Conservation (phyloP, 2,329 filamentous ascomycete species). For the Neopestalotiopsis rosae region DNA sequence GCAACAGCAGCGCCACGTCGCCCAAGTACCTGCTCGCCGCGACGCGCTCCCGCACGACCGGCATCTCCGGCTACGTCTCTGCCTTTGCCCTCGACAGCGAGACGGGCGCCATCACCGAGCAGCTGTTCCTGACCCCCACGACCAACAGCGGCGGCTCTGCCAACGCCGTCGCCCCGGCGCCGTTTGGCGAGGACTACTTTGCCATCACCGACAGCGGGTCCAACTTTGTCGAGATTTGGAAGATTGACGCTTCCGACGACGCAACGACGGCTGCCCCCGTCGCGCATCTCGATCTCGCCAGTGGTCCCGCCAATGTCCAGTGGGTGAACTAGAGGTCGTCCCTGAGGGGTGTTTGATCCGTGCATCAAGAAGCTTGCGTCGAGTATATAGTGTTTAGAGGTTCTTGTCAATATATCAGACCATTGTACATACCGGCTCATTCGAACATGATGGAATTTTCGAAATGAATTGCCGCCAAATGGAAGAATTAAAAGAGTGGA, state of each 20-base stretch:
- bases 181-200: conserved; percentile 35
- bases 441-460: neutral
- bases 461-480: no score
- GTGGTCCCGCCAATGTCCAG: conserved; percentile 22
- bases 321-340: conserved; percentile 18
- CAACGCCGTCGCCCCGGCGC: conserved; percentile 33
- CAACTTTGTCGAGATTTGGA: conserved; percentile 38
- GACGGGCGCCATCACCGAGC: conserved; percentile 30
- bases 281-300: conserved; percentile 22
- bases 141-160: conserved; percentile 34
- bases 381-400: neutral
- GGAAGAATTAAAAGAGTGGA: no score
- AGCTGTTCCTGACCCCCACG: conserved; percentile 33
- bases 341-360: neutral
- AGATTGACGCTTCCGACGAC: conserved; percentile 25
- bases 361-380: neutral
- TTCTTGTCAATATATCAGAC: neutral
- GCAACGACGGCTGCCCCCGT: conserved; percentile 11
- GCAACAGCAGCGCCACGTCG: conserved; percentile 16
- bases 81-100: conserved; percentile 32
- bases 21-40: conserved; percentile 31
- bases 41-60: conserved; percentile 25
- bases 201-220: conserved; percentile 33
- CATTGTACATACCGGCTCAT: neutral
- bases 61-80: conserved; percentile 34